A percentile compares a stretch with the other conserved stretches of the same genome.
These are phyloP conservation scores for Penicillium ochrochloron DNA, from an alignment of 495 filamentous ascomycete genomes.

Conservation along the genomic window DNA sequence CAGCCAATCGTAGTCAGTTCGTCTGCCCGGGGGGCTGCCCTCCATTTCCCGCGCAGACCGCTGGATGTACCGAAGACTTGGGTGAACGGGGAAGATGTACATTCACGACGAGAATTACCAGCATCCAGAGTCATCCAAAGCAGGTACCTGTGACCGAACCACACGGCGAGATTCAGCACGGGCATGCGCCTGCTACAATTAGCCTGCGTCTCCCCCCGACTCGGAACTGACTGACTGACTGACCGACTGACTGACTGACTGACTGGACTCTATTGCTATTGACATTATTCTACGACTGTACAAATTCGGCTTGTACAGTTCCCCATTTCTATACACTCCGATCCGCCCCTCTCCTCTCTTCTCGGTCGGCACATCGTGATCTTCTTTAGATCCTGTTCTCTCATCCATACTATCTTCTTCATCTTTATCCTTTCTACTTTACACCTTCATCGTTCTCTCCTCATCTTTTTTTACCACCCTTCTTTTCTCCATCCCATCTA, in stretches of 20 bases:
- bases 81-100: slow-evolving; percentile 3
- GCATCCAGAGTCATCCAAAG: neutral
- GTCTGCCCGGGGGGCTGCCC: slow-evolving; percentile 23
- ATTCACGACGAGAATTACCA: neutral
- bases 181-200: slow-evolving; percentile 33
- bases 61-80: slow-evolving; percentile 30
- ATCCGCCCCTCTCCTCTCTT: no score
- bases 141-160: neutral
- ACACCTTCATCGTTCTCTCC: slow-evolving; percentile 2
- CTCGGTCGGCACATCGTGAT: slow-evolving; percentile 11
- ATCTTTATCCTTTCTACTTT: neutral
- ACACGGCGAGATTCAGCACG: slow-evolving; percentile 11
- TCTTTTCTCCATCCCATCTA: slow-evolving; percentile 15
- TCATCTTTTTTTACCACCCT: slow-evolving; percentile 30
- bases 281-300: neutral
- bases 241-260: neutral
- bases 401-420: neutral
- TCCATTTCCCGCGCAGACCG: slow-evolving; percentile 45
- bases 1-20: slow-evolving; percentile 47
- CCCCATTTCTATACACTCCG: neutral
- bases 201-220: slow-evolving; percentile 28
- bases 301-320: neutral
- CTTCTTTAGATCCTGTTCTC: neutral
- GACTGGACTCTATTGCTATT: no score
- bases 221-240: neutral